phyloP scores from a whole-genome alignment of 2,329 filamentous ascomycete genomes.

The Colletotrichum incanum region DNA sequence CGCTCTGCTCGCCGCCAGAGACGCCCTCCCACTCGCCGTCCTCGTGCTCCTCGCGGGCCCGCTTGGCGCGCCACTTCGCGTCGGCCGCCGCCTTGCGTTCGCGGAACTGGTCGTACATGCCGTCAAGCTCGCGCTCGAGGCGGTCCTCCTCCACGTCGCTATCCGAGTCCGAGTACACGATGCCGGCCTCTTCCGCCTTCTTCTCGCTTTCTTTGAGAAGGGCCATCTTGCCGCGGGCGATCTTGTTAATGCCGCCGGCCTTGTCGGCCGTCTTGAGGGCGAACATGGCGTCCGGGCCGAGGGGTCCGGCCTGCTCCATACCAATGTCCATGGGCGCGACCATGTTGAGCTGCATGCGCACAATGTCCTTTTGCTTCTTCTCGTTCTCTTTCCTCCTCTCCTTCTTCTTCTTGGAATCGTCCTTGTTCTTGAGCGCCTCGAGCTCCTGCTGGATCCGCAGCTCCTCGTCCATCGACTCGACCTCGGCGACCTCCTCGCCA shows the following conservation, averaged over 20 bases:
- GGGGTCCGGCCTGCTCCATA: slow-evolving; percentile 85
- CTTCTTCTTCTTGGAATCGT: slow-evolving; percentile 83
- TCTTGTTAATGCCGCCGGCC: slow-evolving; percentile 76
- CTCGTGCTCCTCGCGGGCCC: slow-evolving; percentile 83
- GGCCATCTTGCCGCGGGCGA: slow-evolving; percentile 86
- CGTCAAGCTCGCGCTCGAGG: slow-evolving; percentile 88
- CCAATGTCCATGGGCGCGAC: slow-evolving; percentile 95
- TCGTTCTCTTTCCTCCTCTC: slow-evolving; percentile 92
- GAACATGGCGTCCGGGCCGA: slow-evolving; percentile 89
- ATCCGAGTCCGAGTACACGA: slow-evolving; percentile 63
- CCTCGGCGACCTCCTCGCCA: slow-evolving; percentile 82
- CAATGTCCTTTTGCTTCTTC: slow-evolving; percentile 91
- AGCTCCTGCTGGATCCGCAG: slow-evolving; percentile 91
- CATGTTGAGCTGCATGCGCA: slow-evolving; percentile 99
- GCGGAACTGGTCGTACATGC: slow-evolving; percentile 88
- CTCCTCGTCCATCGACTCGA: slow-evolving; percentile 96
- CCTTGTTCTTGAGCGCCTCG: slow-evolving; percentile 84
- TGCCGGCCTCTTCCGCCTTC: slow-evolving; percentile 74
- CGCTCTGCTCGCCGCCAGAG: slow-evolving; percentile 77
- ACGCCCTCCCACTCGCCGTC: slow-evolving; percentile 96
- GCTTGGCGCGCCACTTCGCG: slow-evolving; percentile 92
- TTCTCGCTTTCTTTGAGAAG: slow-evolving; percentile 71
- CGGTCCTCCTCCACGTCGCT: slow-evolving; percentile 79
- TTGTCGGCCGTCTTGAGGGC: slow-evolving; percentile 86
- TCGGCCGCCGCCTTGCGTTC: slow-evolving; percentile 85